Conservation (phyloP, 495 filamentous ascomycete genomes). For the Penicillium roqueforti region DNA sequence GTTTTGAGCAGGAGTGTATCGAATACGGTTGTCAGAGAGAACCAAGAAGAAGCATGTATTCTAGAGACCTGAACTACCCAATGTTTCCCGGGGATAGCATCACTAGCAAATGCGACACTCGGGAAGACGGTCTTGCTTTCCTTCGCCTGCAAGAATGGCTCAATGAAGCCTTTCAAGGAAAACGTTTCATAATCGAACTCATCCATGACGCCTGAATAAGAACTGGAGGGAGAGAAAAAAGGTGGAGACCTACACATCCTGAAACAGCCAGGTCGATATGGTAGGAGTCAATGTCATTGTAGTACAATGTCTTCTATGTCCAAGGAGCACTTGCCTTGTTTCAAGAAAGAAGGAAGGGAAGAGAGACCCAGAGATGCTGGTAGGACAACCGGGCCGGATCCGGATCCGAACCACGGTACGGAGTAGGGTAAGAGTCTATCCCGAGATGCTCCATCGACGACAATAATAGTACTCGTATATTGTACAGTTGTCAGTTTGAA, state of each 20-base stretch:
- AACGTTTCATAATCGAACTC: no score
- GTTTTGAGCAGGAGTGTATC: background rate
- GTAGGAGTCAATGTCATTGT: background rate
- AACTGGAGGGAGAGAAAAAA: background rate
- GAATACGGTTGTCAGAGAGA: background rate
- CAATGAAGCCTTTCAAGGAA: no score
- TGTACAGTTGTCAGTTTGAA: background rate
- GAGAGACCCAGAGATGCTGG: background rate
- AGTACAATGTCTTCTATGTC: no score
- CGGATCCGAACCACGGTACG: conserved; percentile 6
- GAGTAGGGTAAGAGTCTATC: background rate
- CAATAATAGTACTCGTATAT: no score
- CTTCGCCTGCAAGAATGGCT: conserved; percentile 71
- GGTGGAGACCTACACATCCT: background rate
- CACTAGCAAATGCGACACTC: conserved; percentile 91
- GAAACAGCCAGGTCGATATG: no score
- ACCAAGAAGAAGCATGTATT: background rate
- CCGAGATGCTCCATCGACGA: background rate
- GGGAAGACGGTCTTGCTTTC: conserved; percentile 73
- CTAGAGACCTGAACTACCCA: conserved; percentile 91
- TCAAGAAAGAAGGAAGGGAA: background rate
- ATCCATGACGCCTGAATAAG: no score
- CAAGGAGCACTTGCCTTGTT: no score
- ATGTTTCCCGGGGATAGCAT: conserved; percentile 86
- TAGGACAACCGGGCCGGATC: background rate